These are phyloP conservation scores for Stephania cephalantha DNA, from an alignment of 164 flowering plant genomes.

Conservation along the genomic window DNA sequence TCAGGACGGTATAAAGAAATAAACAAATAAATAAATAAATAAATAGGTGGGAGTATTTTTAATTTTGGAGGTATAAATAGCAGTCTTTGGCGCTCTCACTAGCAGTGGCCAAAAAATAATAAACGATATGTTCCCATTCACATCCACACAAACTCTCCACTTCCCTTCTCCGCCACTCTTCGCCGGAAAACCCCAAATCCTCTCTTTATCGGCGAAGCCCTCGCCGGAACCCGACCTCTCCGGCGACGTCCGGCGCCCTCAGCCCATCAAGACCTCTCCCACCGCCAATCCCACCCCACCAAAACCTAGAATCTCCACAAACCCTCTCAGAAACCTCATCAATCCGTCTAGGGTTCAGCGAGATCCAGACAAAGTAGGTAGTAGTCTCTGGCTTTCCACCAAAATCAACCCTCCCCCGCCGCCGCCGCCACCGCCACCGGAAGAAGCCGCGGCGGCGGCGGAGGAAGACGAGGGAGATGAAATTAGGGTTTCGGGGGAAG, in stretches of 20 bases:
- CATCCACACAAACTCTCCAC: slow-evolving; percentile 19
- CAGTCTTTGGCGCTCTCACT: background rate
- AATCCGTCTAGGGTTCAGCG: slow-evolving; percentile 13
- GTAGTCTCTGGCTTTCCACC: slow-evolving; percentile 61
- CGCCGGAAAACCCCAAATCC: slow-evolving; percentile 21
- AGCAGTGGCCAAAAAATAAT: background rate
- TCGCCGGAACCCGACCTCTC: slow-evolving; percentile 20
- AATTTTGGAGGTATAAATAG: no score
- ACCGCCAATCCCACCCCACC: slow-evolving; percentile 10
- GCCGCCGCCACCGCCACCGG: slow-evolving; percentile 30
- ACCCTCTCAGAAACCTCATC: slow-evolving; percentile 40
- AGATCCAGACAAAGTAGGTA: slow-evolving; percentile 23
- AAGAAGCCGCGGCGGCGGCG: background rate
- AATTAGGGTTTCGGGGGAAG: background rate
- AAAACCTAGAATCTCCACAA: slow-evolving; percentile 18
- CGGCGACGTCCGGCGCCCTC: slow-evolving; percentile 29
- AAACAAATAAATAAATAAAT: no score
- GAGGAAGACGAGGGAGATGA: slow-evolving; percentile 5
- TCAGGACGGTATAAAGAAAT: no score
- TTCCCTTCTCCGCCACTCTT: slow-evolving; percentile 17
- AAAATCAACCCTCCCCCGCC: slow-evolving; percentile 58
- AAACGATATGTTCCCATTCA: slow-evolving; percentile 21
- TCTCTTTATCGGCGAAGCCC: slow-evolving; percentile 22
- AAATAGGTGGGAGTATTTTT: no score
- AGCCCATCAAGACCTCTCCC: slow-evolving; percentile 18